Evolutionary conservation across 2,329 filamentous ascomycete genomes (phyloP), one percentile per base, ranked within the genome.

Genomic region (Mycosphaerella sp.): DNA sequence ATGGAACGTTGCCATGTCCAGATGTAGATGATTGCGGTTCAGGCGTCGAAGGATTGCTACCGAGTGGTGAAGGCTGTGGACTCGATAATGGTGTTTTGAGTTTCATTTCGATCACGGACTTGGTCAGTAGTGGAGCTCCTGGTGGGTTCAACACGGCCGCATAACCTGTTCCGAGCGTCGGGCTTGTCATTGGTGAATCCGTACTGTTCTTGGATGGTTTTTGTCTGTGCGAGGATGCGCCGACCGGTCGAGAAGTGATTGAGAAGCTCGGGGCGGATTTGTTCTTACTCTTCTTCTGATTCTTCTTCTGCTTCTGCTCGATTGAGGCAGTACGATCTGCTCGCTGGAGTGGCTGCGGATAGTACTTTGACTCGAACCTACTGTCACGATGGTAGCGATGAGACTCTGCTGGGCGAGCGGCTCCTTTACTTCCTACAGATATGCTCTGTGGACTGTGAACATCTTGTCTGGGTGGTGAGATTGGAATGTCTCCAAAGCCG

Each of bases 401-500:
- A 44, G 17, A 14, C 7, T 44, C 38, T 50, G 11, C 39, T 12
- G 26, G 17, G 10, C 42, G 48, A 51, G 11, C 41, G 41, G n/a
- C 48, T 34, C 43, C 48, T 34, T 31, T 39, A 32, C 6, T 7
- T 29, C 26, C 26, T 32, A 45, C 29, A 45, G 34, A 40, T 23
- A 36, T 17, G 10, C 11, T 29, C 26, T 32, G 29, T n/a, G 17
- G 41, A 2, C 9, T 17, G 14, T 51, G 14, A 17, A 39, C 4
- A 38, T 26, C 17, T 29, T 45, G 40, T 8, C 41, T 31, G 1
- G 66, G 66, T 45, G 67, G 66, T 12, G 67, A 69, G 29, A 69
- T 68, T 2, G 66, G 65, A 32, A 68, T 69, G 11, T 58, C 61
- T 3, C 67, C 66, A 39, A 62, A 66, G 9, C 63, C 66, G 48